A percentile compares a stretch with the other conserved stretches of the same genome.
These are phyloP conservation scores for Penicillium goetzii DNA, from an alignment of 495 filamentous ascomycete genomes.

Conservation along the genomic window DNA sequence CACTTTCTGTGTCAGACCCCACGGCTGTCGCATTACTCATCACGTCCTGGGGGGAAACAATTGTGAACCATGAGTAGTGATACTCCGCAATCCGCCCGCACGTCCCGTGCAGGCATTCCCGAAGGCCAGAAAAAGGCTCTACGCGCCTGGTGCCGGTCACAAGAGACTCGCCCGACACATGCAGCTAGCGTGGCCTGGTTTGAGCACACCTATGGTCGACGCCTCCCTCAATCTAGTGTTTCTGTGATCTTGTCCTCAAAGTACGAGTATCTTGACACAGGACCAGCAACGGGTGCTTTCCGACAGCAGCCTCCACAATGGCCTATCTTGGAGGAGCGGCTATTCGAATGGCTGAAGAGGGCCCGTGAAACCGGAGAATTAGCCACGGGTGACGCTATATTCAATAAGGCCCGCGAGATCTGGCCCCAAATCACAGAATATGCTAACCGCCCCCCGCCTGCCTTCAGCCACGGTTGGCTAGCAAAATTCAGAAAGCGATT, in stretches of 20 bases:
- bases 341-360: conserved; percentile 24
- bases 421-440: conserved; percentile 26
- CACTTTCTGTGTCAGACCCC: background rate
- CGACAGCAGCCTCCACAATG: conserved; percentile 15
- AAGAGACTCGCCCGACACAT: conserved; percentile 13
- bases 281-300: background rate
- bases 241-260: conserved; percentile 13
- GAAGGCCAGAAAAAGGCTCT: conserved; percentile 18
- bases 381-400: conserved; percentile 20
- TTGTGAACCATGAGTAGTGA: background rate
- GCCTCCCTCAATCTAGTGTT: conserved; percentile 11
- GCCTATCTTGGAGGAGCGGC: conserved; percentile 23
- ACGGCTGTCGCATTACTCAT: background rate
- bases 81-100: background rate
- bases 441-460: conserved; percentile 15
- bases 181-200: conserved; percentile 16
- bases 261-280: conserved; percentile 17
- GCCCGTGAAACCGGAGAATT: conserved; percentile 13
- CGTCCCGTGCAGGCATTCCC: background rate
- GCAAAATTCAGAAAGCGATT: conserved; percentile 30
- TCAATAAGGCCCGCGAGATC: conserved; percentile 25
- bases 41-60: background rate
- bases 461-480: conserved; percentile 33
- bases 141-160: conserved; percentile 12
- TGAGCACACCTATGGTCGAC: conserved; percentile 6